Evolutionary conservation across 2,329 filamentous ascomycete species (phyloP).

Genomic region (Malbranchea zuffiana): DNA sequence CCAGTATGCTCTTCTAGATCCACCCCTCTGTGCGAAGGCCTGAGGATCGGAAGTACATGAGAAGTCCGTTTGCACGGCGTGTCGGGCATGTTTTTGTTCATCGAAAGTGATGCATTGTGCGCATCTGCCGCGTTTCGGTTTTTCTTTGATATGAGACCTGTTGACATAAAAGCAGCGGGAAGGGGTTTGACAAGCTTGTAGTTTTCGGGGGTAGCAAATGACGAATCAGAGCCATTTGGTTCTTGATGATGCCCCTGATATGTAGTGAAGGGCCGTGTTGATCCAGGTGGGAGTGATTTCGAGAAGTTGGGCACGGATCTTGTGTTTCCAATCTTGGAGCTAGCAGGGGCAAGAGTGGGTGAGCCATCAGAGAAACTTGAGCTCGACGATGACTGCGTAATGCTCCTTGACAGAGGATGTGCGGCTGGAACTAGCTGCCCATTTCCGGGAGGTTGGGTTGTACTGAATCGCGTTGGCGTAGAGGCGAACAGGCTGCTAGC

Average conservation of each 20-base stretch:
- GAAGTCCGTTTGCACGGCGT: conserved; percentile 87
- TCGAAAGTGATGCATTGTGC: conserved; percentile 33
- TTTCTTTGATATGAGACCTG: conserved; percentile 87
- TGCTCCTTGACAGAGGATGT: conserved; percentile 74
- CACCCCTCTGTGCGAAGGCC: conserved; percentile 46
- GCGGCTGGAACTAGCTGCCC: conserved; percentile 35
- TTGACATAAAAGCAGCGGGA: conserved; percentile 82
- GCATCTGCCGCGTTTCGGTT: conserved; percentile 68
- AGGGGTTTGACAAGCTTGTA: conserved; percentile 69
- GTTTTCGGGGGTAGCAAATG: conserved; percentile 61
- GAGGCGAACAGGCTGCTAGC: conserved; percentile 40
- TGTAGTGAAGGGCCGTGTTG: conserved; percentile 36
- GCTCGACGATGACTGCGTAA: conserved; percentile 76
- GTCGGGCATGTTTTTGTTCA: conserved; percentile 68
- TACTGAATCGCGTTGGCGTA: conserved; percentile 21
- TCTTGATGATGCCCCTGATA: conserved; percentile 39
- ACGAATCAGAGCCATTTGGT: conserved; percentile 39
- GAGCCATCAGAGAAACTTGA: conserved; percentile 68
- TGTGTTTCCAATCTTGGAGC: conserved; percentile 42
- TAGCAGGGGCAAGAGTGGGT: conserved; percentile 51
- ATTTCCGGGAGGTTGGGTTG: conserved; percentile 5
- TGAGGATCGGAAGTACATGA: conserved; percentile 53
- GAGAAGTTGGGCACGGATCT: conserved; percentile 51
- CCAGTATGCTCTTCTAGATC: conserved; percentile 53
- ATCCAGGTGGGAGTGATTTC: conserved; percentile 61